Evolutionary conservation across 164 flowering plant genomes (phyloP), one percentile per base, ranked within the genome.

Genomic region (Euptelea pleiosperma): DNA sequence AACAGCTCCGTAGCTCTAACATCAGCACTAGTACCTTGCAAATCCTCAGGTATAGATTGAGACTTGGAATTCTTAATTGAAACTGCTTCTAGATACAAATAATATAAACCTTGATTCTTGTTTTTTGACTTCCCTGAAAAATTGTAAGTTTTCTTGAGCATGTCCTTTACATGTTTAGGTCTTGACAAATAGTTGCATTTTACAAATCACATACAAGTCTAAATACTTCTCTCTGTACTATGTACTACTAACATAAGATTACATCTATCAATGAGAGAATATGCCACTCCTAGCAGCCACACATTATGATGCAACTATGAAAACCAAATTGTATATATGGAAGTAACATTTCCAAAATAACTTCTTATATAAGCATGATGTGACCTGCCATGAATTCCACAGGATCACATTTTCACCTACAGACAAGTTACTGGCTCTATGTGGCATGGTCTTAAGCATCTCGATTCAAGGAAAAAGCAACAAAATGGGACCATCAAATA

Each of bases 71-170:
- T 91, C 57, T 63, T 80, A 6, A 89, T 55, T 22, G 99, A 94
- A 63, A 94, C 78, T 28, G 79, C 96, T 75, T 91, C 96, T 18
- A 91, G 59, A 75, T 86, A 91, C 84, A 94, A 80, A 75, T 85
- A 89, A 68, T 80, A 94, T 34, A 94, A 68, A 46, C 91, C 91
- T 70, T 88, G 96, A 69, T 70, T 85, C 73, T 78, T 91, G 86
- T 64, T 62, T 76, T 85, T 91, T 55, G 93, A 88, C 75, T 82
- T 93, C 43, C 96, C 99, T 93, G 87, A 46, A 75, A 61, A 45
- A 22, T 29, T 8, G 14, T 35, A 50, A 25, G 1, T 42, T 51
- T 55, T 22, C 39, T 39, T 58, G 3, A 54, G 37, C 41, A 25
- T 5, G 4, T 18, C 14, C 25, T 44, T 26, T 25, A 26, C 11